phyloP scores from a whole-genome alignment of 352 stramenopile species.

The Albugo laibachii region DNA sequence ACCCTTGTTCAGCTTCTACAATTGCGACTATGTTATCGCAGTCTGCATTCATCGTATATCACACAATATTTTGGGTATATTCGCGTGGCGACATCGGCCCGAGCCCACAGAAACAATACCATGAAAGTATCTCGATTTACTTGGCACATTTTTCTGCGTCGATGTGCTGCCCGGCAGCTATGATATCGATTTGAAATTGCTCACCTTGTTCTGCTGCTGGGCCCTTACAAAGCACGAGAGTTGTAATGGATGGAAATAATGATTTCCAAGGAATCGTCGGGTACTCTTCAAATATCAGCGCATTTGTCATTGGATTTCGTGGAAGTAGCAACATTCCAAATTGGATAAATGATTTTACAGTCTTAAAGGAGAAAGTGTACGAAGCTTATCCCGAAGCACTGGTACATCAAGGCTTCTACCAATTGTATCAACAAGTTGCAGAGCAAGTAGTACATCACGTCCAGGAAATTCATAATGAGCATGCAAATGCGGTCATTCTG shows the following conservation, averaged over 20 bases:
- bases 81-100: too few species aligned
- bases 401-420: conserved; percentile 69
- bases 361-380: conserved; percentile 55
- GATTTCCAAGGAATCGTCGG: conserved; percentile 66
- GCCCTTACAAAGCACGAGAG: conserved; percentile 18
- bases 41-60: too few species aligned
- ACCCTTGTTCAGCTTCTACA: too few species aligned
- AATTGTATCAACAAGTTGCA: conserved; percentile 46
- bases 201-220: conserved; percentile 38
- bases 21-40: too few species aligned
- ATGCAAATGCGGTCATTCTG: conserved; percentile 28
- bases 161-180: conserved; percentile 40
- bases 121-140: conserved; percentile 43
- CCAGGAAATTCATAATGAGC: conserved; percentile 9
- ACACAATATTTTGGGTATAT: too few species aligned
- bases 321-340: conserved; percentile 69
- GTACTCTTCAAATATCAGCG: conserved; percentile 28
- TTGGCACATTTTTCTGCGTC: conserved; percentile 56
- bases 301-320: conserved; percentile 54
- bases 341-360: conserved; percentile 74
- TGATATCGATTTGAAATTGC: conserved; percentile 61
- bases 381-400: conserved; percentile 25
- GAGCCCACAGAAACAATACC: conserved; percentile 14
- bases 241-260: conserved; percentile 48
- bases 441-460: conserved; percentile 22